These are phyloP conservation scores for Sporisorium graminicola DNA, from an alignment of 1,284 basidiomycete species.

Conservation along the genomic window DNA sequence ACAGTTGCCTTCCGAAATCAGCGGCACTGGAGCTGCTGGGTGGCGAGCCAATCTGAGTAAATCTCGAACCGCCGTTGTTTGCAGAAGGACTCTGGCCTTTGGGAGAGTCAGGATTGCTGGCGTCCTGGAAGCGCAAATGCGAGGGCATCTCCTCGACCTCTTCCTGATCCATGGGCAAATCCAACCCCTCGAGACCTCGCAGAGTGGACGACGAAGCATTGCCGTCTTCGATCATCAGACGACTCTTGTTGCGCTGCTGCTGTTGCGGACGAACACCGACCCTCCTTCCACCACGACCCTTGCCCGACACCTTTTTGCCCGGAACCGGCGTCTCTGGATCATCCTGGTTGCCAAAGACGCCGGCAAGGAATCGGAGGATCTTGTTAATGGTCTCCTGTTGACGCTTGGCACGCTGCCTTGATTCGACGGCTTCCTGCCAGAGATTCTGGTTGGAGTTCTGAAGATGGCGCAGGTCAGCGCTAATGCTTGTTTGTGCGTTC, in stretches of 20 bases:
- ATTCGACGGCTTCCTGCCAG: conserved; percentile 90
- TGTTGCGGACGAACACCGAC: conserved; percentile 46
- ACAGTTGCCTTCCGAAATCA: conserved; percentile 34
- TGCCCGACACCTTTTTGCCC: conserved; percentile 43
- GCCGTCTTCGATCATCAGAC: conserved; percentile 52
- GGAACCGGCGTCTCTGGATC: conserved; percentile 28
- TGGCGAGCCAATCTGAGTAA: conserved; percentile 46
- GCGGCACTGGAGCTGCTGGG: conserved; percentile 18
- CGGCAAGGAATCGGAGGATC: conserved; percentile 92
- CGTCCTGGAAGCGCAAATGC: conserved; percentile 48
- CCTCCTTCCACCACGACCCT: conserved; percentile 61
- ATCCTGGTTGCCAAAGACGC: conserved; percentile 83
- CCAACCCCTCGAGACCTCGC: conserved; percentile 32
- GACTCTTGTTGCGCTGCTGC: conserved; percentile 42
- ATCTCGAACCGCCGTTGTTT: conserved; percentile 34
- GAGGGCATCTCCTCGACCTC: conserved; percentile 56
- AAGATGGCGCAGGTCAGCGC: conserved; percentile 86
- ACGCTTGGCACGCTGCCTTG: conserved; percentile 84
- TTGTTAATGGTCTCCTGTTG: conserved; percentile 97
- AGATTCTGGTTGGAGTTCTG: conserved; percentile 88
- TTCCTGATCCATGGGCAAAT: conserved; percentile 42
- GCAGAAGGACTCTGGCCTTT: conserved; percentile 19
- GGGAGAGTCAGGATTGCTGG: conserved; percentile 41
- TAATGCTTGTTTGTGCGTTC: conserved; percentile 89
- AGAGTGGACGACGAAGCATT: conserved; percentile 8